phyloP scores from a whole-genome alignment of 345 rosid genomes.

The Heritiera fomes region DNA sequence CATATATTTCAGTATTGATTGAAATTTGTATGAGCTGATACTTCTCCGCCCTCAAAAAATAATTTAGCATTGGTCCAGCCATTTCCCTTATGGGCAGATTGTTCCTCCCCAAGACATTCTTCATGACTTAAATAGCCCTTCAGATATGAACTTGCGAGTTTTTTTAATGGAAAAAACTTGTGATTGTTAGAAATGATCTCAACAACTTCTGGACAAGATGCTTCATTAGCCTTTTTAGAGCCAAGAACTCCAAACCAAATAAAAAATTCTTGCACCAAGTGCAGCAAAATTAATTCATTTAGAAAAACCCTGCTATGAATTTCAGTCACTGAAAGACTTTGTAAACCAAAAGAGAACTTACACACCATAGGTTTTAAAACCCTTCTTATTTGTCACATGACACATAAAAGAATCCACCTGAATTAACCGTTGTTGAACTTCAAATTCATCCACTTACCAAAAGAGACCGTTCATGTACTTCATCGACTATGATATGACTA shows the following conservation, averaged over 20 bases:
- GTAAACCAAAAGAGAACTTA: neutral
- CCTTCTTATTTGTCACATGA: neutral
- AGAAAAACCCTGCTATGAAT: neutral
- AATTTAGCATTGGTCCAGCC: neutral
- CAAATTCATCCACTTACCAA: constrained; percentile 58
- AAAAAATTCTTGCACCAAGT: neutral
- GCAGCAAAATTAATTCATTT: constrained; percentile 8
- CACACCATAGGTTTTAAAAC: neutral
- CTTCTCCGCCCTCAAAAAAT: neutral
- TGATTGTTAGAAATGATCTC: neutral
- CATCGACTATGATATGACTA: constrained; percentile 89
- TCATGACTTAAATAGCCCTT: neutral
- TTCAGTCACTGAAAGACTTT: neutral
- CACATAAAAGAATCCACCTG: constrained; percentile 5
- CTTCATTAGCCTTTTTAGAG: neutral
- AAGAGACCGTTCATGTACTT: constrained; percentile 94
- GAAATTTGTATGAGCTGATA: neutral
- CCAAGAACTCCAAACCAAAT: neutral
- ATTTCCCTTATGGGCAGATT: neutral
- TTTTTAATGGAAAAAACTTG: neutral
- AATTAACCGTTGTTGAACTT: neutral
- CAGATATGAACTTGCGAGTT: neutral
- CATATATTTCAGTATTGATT: neutral
- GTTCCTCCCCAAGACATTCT: neutral
- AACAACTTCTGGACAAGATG: neutral